Evolutionary conservation across 2,329 filamentous ascomycete genomes (phyloP), one percentile per base, ranked within the genome.

Genomic region (Beauveria caledonica): DNA sequence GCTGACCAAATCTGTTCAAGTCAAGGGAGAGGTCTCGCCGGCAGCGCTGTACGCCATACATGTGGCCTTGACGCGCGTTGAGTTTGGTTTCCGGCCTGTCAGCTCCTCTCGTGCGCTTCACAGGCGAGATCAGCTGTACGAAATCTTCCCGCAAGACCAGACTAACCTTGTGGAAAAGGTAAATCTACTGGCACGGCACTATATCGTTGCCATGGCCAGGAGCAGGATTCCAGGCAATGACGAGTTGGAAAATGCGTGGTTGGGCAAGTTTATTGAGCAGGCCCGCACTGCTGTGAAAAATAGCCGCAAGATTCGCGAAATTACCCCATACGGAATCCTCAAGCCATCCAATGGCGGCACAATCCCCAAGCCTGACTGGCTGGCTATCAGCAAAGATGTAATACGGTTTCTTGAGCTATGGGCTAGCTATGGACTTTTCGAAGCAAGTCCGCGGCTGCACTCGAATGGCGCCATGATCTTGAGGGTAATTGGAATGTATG

Each of bases 341-440:
- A 66, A 67, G 19, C 67, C 73, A 33, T 68, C 70, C 6, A 51
- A 64, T 17, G 68, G 66, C n/a, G 62, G 66, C 6, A 63, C 62
- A 3, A 44, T 70, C 19, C 62, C 62, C 39, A 63, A 62, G 27
- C 60, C 61, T 1, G 62, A 68, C 10, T 76, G 73, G 73, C 66
- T 67, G 1, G 64, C 68, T 21, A 60, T 66, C 1, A 70, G 68
- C 62, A 69, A 76, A 44, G 76, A 82, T 23, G 78, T 90, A 52
- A 77, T 93, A 54, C 73, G 77, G 1, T 92, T 91, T 66, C 74
- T 94, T 53, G 84, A 91, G 68, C 78, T 84, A 49, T 92, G 88
- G 84, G 77, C 83, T 21, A 79, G 80, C 64, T 80, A 81, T 62
- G 72, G 77, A 51, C 77, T 82, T 48, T 87, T 89, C 60, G 71